phyloP scores from a whole-genome alignment of 1,139 yeast species.

The Groenewaldozyma auringiensis region DNA sequence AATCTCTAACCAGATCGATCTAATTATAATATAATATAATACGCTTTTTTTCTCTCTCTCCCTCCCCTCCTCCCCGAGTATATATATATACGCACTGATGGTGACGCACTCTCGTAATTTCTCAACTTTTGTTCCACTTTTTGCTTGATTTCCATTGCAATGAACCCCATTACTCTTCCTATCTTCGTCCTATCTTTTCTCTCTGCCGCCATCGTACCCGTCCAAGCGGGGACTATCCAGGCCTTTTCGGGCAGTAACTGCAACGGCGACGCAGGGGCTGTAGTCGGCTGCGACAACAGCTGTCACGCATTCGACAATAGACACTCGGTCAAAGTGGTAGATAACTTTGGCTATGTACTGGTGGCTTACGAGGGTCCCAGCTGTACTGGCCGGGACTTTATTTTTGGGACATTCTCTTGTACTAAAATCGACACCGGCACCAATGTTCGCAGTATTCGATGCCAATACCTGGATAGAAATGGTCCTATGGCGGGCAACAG shows the following conservation, averaged over 20 bases:
- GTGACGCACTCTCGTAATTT: too few relatives aligned
- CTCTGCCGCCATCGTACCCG: background rate
- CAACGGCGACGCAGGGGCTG: slow-evolving; percentile 1
- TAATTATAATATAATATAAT: too few relatives aligned
- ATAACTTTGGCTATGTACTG: background rate
- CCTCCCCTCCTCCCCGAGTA: too few relatives aligned
- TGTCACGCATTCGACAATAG: slow-evolving; percentile 3
- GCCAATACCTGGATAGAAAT: background rate
- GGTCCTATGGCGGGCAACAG: too few relatives aligned
- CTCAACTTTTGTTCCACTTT: too few relatives aligned
- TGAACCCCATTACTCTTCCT: background rate
- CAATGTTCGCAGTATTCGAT: background rate
- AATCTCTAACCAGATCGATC: too few relatives aligned
- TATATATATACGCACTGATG: too few relatives aligned
- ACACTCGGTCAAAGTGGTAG: background rate
- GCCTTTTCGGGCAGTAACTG: slow-evolving; percentile 2
- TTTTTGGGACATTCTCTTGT: slow-evolving; percentile 1
- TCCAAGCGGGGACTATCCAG: background rate
- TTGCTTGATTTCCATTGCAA: too few relatives aligned
- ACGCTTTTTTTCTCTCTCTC: too few relatives aligned
- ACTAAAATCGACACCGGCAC: slow-evolving; percentile 3
- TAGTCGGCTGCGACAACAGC: slow-evolving; percentile 1
- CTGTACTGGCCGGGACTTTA: slow-evolving; percentile 1
- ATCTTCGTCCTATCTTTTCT: background rate
- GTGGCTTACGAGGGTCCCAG: background rate